A percentile compares a stretch with the other conserved stretches of the same genome.
These are phyloP conservation scores for Athelia sp. DNA, from an alignment of 1,284 basidiomycete species.

Conservation along the genomic window DNA sequence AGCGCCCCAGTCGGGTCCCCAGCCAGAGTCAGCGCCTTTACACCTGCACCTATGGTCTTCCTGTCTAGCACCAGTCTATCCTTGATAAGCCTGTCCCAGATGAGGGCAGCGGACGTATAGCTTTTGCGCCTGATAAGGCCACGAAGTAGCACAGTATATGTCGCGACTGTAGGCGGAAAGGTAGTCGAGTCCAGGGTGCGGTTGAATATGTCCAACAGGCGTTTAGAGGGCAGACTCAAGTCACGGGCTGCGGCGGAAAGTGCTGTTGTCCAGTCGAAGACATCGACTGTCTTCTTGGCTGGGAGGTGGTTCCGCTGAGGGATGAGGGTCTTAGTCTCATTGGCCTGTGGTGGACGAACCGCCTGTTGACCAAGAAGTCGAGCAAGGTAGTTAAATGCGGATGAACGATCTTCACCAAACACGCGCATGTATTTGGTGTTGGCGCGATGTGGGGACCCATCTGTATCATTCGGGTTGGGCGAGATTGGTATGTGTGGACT, in stretches of 20 bases:
- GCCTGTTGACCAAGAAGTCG: background rate
- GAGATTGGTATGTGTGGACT: background rate
- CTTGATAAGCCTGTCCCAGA: conserved; percentile 40
- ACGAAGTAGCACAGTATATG: conserved; percentile 46
- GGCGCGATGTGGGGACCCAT: conserved; percentile 24
- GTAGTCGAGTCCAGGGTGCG: conserved; percentile 16
- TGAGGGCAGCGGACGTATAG: conserved; percentile 30
- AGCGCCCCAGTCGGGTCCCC: conserved; percentile 44
- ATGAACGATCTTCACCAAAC: conserved; percentile 28
- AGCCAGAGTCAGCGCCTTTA: conserved; percentile 42
- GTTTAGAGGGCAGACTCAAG: conserved; percentile 19
- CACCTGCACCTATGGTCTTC: conserved; percentile 42
- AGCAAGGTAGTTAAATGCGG: conserved; percentile 43
- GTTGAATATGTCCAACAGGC: conserved; percentile 35
- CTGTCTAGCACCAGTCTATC: conserved; percentile 37
- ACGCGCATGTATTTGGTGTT: conserved; percentile 28
- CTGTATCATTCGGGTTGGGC: conserved; percentile 13
- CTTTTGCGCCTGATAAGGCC: conserved; percentile 41
- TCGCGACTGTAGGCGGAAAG: conserved; percentile 34
- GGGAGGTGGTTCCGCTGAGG: background rate
- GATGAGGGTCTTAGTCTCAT: background rate
- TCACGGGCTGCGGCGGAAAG: conserved; percentile 29
- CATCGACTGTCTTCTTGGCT: conserved; percentile 18
- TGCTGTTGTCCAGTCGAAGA: conserved; percentile 26
- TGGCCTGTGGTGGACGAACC: too few species aligned